A percentile compares a stretch with the other conserved stretches of the same genome.
phyloP scores from a whole-genome alignment of 257 asterid species.

The Rehmannia glutinosa region DNA sequence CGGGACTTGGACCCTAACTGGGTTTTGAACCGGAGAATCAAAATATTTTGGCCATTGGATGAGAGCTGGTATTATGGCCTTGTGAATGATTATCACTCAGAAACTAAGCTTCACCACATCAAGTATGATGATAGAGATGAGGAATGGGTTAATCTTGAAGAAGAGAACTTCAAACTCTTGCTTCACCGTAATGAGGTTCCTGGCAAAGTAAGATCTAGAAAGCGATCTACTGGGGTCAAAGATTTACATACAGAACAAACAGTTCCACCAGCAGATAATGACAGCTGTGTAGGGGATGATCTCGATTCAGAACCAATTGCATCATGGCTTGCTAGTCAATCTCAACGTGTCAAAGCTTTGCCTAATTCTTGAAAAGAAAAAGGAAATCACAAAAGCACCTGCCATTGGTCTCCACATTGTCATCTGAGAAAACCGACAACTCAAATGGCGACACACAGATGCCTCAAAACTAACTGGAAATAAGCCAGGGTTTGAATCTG shows the following conservation, averaged over 20 bases:
- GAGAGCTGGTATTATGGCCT: slow-evolving; percentile 77
- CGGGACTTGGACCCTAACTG: slow-evolving; percentile 50
- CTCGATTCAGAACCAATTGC: slow-evolving; percentile 74
- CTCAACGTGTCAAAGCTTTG: slow-evolving; percentile 54
- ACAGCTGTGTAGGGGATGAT: slow-evolving; percentile 26
- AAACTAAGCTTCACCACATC: slow-evolving; percentile 54
- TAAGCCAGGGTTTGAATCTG: slow-evolving; percentile 16
- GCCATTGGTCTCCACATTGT: slow-evolving; percentile 24
- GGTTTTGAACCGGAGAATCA: slow-evolving; percentile 58
- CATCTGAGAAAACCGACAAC: slow-evolving; percentile 27
- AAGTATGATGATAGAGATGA: slow-evolving; percentile 79
- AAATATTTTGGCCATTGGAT: slow-evolving; percentile 82
- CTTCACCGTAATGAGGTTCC: slow-evolving; percentile 75
- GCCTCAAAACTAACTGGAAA: slow-evolving; percentile 22
- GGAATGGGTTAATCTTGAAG: slow-evolving; percentile 73
- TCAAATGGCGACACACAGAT: slow-evolving; percentile 10
- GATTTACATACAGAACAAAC: slow-evolving; percentile 19
- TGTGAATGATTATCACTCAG: slow-evolving; percentile 58
- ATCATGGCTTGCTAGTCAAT: slow-evolving; percentile 66
- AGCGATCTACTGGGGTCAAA: slow-evolving; percentile 17
- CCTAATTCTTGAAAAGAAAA: slow-evolving; percentile 43
- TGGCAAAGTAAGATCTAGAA: slow-evolving; percentile 32
- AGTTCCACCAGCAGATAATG: slow-evolving; percentile 28
- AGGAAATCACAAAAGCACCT: slow-evolving; percentile 24
- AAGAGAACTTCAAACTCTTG: slow-evolving; percentile 70